Conservation (phyloP, 1,139 yeast genomes). For the Geotrichum bryndzae region DNA sequence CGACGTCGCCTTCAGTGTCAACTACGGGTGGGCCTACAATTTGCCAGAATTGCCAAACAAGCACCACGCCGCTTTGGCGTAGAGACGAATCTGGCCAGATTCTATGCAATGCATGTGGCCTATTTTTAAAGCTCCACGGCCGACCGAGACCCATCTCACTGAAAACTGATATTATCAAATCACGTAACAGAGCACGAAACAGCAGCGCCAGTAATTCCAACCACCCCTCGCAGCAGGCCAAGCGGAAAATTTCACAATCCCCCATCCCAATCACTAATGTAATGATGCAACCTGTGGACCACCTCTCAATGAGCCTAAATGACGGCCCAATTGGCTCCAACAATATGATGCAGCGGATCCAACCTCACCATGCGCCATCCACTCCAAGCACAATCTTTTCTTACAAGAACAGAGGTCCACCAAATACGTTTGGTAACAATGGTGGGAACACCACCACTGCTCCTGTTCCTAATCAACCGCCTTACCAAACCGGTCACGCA, state of each 20-base stretch:
- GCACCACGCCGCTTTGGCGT: slow-evolving; percentile 91
- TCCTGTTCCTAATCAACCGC: background rate
- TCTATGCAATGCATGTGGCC: slow-evolving; percentile 89
- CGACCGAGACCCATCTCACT: slow-evolving; percentile 85
- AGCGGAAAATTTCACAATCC: slow-evolving; percentile 17
- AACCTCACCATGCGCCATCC: slow-evolving; percentile 6
- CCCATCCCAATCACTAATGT: slow-evolving; percentile 23
- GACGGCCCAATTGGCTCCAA: slow-evolving; percentile 20
- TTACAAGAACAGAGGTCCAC: background rate
- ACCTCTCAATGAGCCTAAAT: background rate
- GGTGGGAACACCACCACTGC: background rate
- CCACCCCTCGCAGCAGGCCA: slow-evolving; percentile 4
- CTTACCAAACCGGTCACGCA: background rate
- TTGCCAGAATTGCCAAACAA: slow-evolving; percentile 85
- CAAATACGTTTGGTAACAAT: slow-evolving; percentile 1
- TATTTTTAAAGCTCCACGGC: slow-evolving; percentile 83
- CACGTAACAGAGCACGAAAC: slow-evolving; percentile 59
- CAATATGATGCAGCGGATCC: slow-evolving; percentile 13
- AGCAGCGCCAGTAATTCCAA: background rate
- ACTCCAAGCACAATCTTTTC: slow-evolving; percentile 16
- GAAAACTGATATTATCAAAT: slow-evolving; percentile 86
- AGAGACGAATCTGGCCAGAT: slow-evolving; percentile 91
- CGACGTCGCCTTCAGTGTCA: slow-evolving; percentile 1
- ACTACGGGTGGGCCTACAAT: slow-evolving; percentile 42
- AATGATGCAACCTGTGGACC: background rate